phyloP scores from a whole-genome alignment of 176 grass and related monocot species.

The Aegilops longissima region DNA sequence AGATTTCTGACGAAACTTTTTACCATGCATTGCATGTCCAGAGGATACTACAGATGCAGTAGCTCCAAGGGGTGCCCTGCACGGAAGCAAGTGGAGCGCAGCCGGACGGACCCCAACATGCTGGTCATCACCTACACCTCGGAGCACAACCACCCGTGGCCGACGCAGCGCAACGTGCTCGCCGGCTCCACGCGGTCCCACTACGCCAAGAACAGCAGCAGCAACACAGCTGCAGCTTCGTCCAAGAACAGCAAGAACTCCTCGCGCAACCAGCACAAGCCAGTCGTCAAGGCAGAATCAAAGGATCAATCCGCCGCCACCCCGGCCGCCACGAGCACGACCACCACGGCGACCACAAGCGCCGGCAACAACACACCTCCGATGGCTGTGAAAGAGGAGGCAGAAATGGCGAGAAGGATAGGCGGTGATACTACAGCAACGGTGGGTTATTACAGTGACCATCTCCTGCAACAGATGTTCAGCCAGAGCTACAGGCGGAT shows the following conservation, averaged over 20 bases:
- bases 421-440: constrained; percentile 12
- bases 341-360: constrained; percentile 24
- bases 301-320: background rate
- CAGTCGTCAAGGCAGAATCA: background rate
- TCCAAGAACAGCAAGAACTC: constrained; percentile 54
- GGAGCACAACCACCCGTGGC: constrained; percentile 99
- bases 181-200: constrained; percentile 81
- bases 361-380: background rate
- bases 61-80: constrained; percentile 97
- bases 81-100: constrained; percentile 97
- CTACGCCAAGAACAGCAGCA: constrained; percentile 61
- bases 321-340: background rate
- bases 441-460: constrained; percentile 44
- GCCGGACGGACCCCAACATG: constrained; percentile 90
- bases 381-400: constrained; percentile 49
- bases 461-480: constrained; percentile 64
- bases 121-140: constrained; percentile 98
- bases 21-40: constrained; percentile 25
- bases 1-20: background rate
- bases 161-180: constrained; percentile 91
- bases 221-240: constrained; percentile 28
- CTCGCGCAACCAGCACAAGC: constrained; percentile 5
- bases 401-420: constrained; percentile 49
- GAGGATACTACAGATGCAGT: constrained; percentile 97
- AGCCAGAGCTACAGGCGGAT: constrained; percentile 61